Evolutionary conservation across 352 stramenopile genomes (phyloP), one percentile per base, ranked within the genome.

Genomic region (Globisporangium cylindrosporum): DNA sequence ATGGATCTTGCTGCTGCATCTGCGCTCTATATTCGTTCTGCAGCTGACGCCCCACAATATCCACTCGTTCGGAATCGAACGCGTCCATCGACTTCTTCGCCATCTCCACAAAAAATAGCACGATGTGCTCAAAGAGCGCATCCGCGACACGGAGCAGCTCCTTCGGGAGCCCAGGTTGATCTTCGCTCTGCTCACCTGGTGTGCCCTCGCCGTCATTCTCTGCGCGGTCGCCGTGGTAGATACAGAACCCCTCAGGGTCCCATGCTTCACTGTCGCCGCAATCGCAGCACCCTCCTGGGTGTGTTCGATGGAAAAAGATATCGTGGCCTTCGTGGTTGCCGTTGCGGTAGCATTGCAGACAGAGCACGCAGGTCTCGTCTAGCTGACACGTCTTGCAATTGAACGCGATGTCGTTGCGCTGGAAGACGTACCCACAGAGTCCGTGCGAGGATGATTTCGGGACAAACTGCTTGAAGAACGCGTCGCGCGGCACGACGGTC

Each of bases 321-420:
- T 99, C 94, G 73, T 99, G 95, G 24, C 97, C 97, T 36, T 94
- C 82, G 72, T 99, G 97, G 78, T 99, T 92, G 51, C 80, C 91
- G 43, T 97, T 85, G 60, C 96, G 86, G 79, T 99, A 99, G 76
- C 97, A 99, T 43, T 82, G 76, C 62, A 99, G 91, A 73, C 97
- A 99, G 66, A 98, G 81, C 57, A 99, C 98, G 66, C 97, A 99
- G 36, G 97, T 99, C 68, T 94, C 84, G 77, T 99, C 98, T 12
- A 93, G 90, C 72, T 99, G 95, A 75, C 98, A 99, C 64, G 96
- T 99, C 49, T 96, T 92, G 84, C 98, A 99, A 73, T 99, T 99
- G 92, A 98, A 99, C 24, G 96, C 95, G 73, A 99, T 98, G 80
- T 99, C 97, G 61, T 98, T 97, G 5, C 93, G 83, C 67, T 98